A percentile compares a stretch with the other conserved stretches of the same genome.
Evolutionary conservation across 2,329 filamentous ascomycete genomes (phyloP).

Genomic region (Parafenestella ontariensis): DNA sequence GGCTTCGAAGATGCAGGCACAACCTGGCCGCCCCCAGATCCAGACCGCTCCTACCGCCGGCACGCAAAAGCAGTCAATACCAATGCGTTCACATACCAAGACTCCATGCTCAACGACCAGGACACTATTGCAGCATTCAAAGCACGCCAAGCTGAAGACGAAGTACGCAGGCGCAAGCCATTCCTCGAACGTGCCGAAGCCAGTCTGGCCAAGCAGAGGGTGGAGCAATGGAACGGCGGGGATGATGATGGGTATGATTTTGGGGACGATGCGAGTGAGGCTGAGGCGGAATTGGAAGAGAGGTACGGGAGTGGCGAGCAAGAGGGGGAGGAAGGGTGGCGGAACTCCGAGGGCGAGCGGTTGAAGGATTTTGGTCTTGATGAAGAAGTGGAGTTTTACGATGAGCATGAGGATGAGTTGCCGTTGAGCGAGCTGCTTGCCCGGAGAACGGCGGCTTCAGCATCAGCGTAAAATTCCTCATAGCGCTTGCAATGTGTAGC

Average conservation of each 20-base stretch:
- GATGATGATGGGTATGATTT: conserved; percentile 27
- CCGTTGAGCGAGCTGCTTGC: conserved; percentile 71
- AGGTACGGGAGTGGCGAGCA: conserved; percentile 24
- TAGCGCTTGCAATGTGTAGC: neutral
- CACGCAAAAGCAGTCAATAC: conserved; percentile 13
- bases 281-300: conserved; percentile 20
- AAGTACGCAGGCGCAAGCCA: conserved; percentile 50
- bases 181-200: conserved; percentile 53
- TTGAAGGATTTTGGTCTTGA: conserved; percentile 81
- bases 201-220: conserved; percentile 1
- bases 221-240: conserved; percentile 1
- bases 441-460: conserved; percentile 21
- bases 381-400: conserved; percentile 73
- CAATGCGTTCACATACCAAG: conserved; percentile 49
- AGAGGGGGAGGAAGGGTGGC: conserved; percentile 69
- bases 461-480: conserved; percentile 3
- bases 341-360: conserved; percentile 76
- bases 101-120: conserved; percentile 46
- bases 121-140: conserved; percentile 62
- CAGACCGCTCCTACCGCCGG: conserved; percentile 49
- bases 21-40: conserved; percentile 60
- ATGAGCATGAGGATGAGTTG: conserved; percentile 70
- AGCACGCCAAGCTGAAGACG: conserved; percentile 60
- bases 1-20: conserved; percentile 67
- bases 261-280: conserved; percentile 26